Percentiles rank a stretch among this genome's conserved stretches.
phyloP scores from a whole-genome alignment of 148 eudicot species.

The Vaccinium darrowii region DNA sequence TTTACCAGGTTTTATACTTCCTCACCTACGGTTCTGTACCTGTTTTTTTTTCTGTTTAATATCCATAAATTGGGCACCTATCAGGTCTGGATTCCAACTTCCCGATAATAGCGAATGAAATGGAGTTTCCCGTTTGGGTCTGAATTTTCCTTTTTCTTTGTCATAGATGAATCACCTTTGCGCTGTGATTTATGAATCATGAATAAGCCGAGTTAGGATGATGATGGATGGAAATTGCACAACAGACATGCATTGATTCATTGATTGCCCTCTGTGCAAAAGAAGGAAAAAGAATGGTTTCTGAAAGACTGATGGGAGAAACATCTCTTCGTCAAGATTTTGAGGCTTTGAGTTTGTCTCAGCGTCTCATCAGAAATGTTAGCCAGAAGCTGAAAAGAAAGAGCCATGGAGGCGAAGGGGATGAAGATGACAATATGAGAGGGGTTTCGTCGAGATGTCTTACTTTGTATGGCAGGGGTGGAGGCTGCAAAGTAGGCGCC shows the following conservation, averaged over 20 bases:
- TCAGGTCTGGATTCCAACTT: not conserved
- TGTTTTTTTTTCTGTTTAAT: not conserved
- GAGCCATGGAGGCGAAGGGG: constrained; percentile 40
- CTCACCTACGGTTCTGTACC: too few species aligned
- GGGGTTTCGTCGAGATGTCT: constrained; percentile 76
- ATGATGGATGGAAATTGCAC: constrained; percentile 9
- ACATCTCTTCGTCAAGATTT: constrained; percentile 54
- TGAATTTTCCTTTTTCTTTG: not conserved
- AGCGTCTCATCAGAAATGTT: constrained; percentile 71
- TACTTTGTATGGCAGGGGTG: constrained; percentile 66
- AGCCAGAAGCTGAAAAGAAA: constrained; percentile 75
- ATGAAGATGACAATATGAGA: constrained; percentile 48
- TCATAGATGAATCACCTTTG: not conserved
- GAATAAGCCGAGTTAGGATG: not conserved
- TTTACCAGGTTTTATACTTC: not conserved
- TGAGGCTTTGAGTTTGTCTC: constrained; percentile 74
- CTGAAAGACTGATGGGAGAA: constrained; percentile 53
- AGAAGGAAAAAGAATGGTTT: constrained; percentile 35
- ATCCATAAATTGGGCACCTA: not conserved
- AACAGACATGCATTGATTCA: not conserved
- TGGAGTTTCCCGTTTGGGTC: not conserved
- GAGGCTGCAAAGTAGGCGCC: constrained; percentile 98
- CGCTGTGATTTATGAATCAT: not conserved
- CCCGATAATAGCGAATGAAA: not conserved
- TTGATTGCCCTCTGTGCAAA: constrained; percentile 1